Evolutionary conservation across 2,329 filamentous ascomycete genomes (phyloP).

Genomic region (Dothiorella sarmentorum): DNA sequence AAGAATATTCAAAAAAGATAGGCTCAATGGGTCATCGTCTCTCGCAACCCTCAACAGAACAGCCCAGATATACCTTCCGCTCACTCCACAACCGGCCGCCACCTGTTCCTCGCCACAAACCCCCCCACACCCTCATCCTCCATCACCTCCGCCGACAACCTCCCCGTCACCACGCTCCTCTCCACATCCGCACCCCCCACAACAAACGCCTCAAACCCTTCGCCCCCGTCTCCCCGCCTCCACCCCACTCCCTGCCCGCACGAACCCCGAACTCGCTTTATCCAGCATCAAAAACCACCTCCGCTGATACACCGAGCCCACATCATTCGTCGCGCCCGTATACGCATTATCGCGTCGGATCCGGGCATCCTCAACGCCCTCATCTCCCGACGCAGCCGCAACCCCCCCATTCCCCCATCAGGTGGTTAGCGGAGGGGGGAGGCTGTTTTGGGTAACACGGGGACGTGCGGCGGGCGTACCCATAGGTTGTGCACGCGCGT

Average conservation of each 20-base stretch:
- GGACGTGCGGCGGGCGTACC: conserved; percentile 31
- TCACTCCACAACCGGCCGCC: conserved; percentile 37
- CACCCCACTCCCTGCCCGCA: neutral
- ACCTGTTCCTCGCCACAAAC: conserved; percentile 59
- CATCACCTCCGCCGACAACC: conserved; percentile 58
- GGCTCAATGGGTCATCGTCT: no score
- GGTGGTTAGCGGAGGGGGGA: no score
- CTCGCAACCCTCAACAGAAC: neutral
- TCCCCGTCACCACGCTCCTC: conserved; percentile 64
- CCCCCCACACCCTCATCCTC: conserved; percentile 57
- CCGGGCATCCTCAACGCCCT: conserved; percentile 36
- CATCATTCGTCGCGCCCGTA: conserved; percentile 60
- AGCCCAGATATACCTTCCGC: no score
- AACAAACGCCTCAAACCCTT: conserved; percentile 56
- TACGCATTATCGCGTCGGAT: conserved; percentile 63
- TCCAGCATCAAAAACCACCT: conserved; percentile 66
- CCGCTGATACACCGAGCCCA: conserved; percentile 65
- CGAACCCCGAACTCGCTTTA: conserved; percentile 56
- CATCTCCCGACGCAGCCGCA: neutral
- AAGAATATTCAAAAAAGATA: neutral
- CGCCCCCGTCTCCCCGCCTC: neutral
- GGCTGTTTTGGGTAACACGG: conserved; percentile 34
- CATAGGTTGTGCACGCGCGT: conserved; percentile 45
- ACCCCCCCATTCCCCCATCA: neutral
- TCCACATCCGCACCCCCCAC: conserved; percentile 60